A percentile compares a stretch with the other conserved stretches of the same genome.
These are phyloP conservation scores for Datisca glomerata DNA, from an alignment of 306 rosid species.

Conservation along the genomic window DNA sequence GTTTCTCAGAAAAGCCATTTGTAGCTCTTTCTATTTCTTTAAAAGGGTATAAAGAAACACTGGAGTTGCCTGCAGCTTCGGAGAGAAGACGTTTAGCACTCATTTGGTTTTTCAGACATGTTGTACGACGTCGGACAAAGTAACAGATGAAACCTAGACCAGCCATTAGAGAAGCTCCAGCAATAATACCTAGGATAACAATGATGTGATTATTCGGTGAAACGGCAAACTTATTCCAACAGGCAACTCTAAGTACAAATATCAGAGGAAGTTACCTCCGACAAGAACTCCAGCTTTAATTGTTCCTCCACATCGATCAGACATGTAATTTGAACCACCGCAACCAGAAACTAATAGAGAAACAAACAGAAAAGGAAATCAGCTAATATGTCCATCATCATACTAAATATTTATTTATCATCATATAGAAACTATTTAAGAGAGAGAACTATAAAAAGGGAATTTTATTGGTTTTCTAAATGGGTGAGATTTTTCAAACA, in stretches of 20 bases:
- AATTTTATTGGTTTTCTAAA: too few relatives aligned
- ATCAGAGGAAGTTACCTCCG: too few relatives aligned
- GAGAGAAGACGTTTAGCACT: slow-evolving; percentile 55
- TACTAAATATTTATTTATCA: too few relatives aligned
- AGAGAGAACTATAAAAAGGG: too few relatives aligned
- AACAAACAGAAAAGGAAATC: slow-evolving; percentile 6
- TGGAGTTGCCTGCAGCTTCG: slow-evolving; percentile 82
- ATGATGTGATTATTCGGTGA: background rate
- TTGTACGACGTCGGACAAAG: slow-evolving; percentile 48
- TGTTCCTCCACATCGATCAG: slow-evolving; percentile 40
- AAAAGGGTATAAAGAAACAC: slow-evolving; percentile 57
- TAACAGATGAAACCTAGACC: slow-evolving; percentile 32
- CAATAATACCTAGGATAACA: slow-evolving; percentile 26
- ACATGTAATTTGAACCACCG: slow-evolving; percentile 25
- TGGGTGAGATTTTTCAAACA: too few relatives aligned
- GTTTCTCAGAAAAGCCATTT: slow-evolving; percentile 58
- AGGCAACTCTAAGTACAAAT: too few relatives aligned
- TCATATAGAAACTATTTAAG: too few relatives aligned
- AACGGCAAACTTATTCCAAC: too few relatives aligned
- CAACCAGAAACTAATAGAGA: slow-evolving; percentile 35
- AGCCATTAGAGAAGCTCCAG: slow-evolving; percentile 52
- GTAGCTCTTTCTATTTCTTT: slow-evolving; percentile 79
- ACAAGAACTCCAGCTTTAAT: slow-evolving; percentile 31
- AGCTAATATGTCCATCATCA: slow-evolving; percentile 10
- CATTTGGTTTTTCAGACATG: slow-evolving; percentile 47